Percentiles rank a stretch among this genome's conserved stretches.
These are phyloP conservation scores for Cryphonectria nitschkei DNA, from an alignment of 2,329 filamentous ascomycete genomes.

Conservation along the genomic window DNA sequence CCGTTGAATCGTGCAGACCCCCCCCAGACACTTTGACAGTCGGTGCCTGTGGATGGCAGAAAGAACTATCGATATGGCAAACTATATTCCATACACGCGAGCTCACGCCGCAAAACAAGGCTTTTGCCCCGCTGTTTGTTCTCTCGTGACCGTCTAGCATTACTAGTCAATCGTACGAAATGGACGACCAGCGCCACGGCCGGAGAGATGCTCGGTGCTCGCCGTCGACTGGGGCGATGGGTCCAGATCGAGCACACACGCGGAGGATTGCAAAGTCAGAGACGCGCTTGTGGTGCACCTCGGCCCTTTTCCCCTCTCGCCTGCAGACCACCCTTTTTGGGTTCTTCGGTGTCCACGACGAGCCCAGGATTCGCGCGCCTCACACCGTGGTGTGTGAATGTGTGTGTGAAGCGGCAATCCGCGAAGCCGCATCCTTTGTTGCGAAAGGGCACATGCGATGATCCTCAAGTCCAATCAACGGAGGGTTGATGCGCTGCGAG, in stretches of 20 bases:
- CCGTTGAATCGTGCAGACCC: neutral
- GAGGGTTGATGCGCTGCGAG: neutral
- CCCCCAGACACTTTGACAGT: neutral
- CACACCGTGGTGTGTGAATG: neutral
- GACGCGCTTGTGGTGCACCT: neutral
- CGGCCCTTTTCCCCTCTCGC: neutral
- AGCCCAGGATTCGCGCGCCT: neutral
- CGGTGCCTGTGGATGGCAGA: neutral
- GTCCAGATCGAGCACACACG: neutral
- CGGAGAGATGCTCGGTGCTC: neutral
- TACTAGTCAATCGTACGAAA: neutral
- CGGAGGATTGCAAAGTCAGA: neutral
- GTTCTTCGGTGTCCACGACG: constrained; percentile 1
- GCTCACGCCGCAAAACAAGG: neutral
- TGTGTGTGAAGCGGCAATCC: neutral
- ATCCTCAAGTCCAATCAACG: neutral
- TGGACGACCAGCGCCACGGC: neutral
- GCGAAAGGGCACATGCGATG: neutral
- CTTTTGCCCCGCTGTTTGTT: neutral
- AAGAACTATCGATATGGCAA: neutral
- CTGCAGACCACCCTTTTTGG: neutral
- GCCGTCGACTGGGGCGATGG: neutral
- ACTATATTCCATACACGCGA: neutral
- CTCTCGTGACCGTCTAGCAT: neutral
- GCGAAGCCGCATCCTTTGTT: neutral